Percentiles rank a stretch among this genome's conserved stretches.
Evolutionary conservation across 2,329 filamentous ascomycete species (phyloP).

Genomic region (Stromatinia cepivora): DNA sequence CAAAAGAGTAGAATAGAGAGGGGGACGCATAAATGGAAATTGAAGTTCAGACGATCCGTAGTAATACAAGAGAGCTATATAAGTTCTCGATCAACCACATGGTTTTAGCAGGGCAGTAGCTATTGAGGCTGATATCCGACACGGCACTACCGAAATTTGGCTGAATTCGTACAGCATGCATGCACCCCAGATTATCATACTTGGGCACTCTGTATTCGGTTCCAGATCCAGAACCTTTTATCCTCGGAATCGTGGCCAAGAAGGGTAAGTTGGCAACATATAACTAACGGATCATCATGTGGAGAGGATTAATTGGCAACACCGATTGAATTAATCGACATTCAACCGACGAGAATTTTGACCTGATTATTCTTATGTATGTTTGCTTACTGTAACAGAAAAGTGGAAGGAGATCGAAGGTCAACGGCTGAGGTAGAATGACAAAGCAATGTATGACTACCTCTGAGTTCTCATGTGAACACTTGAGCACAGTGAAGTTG

Average conservation of each 20-base stretch:
- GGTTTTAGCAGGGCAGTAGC: not conserved
- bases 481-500: not conserved
- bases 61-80: constrained; percentile 2
- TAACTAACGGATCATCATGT: not conserved
- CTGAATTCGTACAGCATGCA: constrained; percentile 11
- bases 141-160: not conserved
- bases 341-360: not conserved
- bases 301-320: not conserved
- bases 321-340: not conserved
- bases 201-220: not conserved
- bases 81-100: not conserved
- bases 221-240: constrained; percentile 1
- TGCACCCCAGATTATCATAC: constrained; percentile 1
- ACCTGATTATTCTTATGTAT: not conserved
- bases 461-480: not conserved
- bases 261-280: not conserved
- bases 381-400: not conserved
- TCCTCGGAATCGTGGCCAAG: not conserved
- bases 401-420: not conserved
- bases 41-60: not conserved
- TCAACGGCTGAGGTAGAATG: not conserved
- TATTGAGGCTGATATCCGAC: not conserved
- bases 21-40: constrained; percentile 4
- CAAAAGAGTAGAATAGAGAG: constrained; percentile 5
- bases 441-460: not conserved